Evolutionary conservation across 1,139 yeast species (phyloP), one percentile per base, ranked within the genome.

Genomic region (Lodderomyces parapsilosis): DNA sequence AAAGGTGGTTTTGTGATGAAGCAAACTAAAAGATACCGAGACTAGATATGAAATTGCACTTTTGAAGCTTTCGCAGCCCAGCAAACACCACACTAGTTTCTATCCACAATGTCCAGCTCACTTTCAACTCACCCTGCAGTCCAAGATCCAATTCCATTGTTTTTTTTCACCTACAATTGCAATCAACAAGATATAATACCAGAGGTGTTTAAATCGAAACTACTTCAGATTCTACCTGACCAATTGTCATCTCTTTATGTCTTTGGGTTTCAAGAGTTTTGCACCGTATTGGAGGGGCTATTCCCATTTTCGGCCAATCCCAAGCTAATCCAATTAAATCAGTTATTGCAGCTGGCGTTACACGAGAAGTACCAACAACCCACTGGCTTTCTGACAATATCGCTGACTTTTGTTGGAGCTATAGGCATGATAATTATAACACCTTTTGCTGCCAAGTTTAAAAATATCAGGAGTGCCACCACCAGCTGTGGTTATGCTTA

Each of bases 201-300:
- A 1, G 64, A 59, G 6, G 40, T 45, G 3, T 62, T 70, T 27
- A 42, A 56, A 6, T 46, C 57, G 13, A 60, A 60, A 39, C 42
- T 71, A 4, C 43, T 46, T 1, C 57, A 51, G 13, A 54, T 62
- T 18, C 53, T 74, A 13, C 78, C 78, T 1, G 49, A 54, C 0
- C 52, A 55, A 2, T 52, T 66, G 3, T 80, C 86, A 0, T 49
- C 58, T 8, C 49, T 86, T 9, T 74, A 79, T 44, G 88, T 77
- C 0, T 75, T 87, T 56, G 94, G 88, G 1, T 74, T 89, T 42
- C 90, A 90, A 59, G 97, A 90, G 58, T 59, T 86, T 24, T 77
- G 88, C 36, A 66, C 86, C 1, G 70, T 86, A 1, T 58, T 84
- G 55, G 85, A 85, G 41, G 86, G 88, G 1, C 71, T 85, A 7